Evolutionary conservation across 2,329 filamentous ascomycete species (phyloP).

Genomic region (Talaromyces sp.): DNA sequence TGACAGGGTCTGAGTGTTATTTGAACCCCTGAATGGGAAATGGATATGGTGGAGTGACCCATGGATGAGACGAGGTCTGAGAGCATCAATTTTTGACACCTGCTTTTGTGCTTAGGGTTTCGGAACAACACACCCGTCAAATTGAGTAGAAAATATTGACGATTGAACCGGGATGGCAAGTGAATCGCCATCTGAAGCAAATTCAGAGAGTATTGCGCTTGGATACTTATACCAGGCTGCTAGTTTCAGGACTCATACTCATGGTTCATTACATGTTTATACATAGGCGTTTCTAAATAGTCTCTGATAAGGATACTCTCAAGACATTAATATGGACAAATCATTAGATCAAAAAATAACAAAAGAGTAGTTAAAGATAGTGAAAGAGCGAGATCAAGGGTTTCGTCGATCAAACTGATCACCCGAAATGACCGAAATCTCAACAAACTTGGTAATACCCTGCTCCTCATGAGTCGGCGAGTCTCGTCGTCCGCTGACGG

Average conservation of each 20-base stretch:
- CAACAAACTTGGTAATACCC: not conserved
- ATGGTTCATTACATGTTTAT: not conserved
- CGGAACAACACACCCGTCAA: no score
- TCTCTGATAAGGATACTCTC: not conserved
- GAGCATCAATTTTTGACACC: no score
- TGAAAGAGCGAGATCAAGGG: not conserved
- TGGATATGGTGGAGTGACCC: no score
- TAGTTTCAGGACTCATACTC: not conserved
- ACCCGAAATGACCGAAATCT: slow-evolving; percentile 3
- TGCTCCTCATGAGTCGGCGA: slow-evolving; percentile 7
- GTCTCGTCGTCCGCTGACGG: not conserved
- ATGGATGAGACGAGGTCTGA: no score
- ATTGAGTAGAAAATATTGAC: no score
- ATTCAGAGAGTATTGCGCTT: not conserved
- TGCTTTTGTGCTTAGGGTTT: no score
- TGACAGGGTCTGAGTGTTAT: no score
- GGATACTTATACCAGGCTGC: not conserved
- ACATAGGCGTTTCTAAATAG: not conserved
- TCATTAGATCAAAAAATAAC: not conserved
- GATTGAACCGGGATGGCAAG: no score
- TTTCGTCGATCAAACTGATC: slow-evolving; percentile 8
- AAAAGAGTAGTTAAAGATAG: not conserved
- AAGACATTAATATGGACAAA: not conserved
- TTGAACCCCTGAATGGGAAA: no score
- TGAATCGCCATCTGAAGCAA: not conserved